A percentile compares a stretch with the other conserved stretches of the same genome.
phyloP scores from a whole-genome alignment of 495 filamentous ascomycete genomes.

The Penicillium steckii region DNA sequence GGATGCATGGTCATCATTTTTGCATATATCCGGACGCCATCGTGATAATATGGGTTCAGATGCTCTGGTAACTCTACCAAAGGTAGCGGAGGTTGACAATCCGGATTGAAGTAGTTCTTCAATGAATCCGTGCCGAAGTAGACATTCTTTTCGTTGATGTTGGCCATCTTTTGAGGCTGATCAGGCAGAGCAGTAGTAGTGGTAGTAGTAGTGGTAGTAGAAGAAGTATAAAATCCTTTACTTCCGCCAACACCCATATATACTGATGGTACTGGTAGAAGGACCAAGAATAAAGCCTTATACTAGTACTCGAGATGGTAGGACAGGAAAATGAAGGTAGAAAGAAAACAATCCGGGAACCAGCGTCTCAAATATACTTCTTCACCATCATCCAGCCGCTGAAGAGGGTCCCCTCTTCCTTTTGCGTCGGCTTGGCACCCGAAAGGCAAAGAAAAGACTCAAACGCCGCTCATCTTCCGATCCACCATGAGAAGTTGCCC shows the following conservation, averaged over 20 bases:
- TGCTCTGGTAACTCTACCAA: constrained; percentile 57
- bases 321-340: not conserved
- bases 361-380: constrained; percentile 8
- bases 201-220: not conserved
- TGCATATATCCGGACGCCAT: constrained; percentile 62
- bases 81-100: constrained; percentile 53
- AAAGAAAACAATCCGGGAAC: not conserved
- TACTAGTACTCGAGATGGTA: not conserved
- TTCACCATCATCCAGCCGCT: not conserved
- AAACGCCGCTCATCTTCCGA: not conserved
- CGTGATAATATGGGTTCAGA: constrained; percentile 54
- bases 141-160: constrained; percentile 49
- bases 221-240: constrained; percentile 1
- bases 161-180: constrained; percentile 38
- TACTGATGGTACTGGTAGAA: not conserved
- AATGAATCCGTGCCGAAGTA: constrained; percentile 55
- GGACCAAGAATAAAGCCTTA: not conserved
- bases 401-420: not conserved
- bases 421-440: constrained; percentile 16
- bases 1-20: constrained; percentile 65
- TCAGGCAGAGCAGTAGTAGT: not conserved
- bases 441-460: constrained; percentile 7
- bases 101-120: constrained; percentile 57
- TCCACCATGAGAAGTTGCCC: not conserved
- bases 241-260: not conserved